Conservation (phyloP, 1,139 yeast genomes). For the Tardiomyces depauwii region DNA sequence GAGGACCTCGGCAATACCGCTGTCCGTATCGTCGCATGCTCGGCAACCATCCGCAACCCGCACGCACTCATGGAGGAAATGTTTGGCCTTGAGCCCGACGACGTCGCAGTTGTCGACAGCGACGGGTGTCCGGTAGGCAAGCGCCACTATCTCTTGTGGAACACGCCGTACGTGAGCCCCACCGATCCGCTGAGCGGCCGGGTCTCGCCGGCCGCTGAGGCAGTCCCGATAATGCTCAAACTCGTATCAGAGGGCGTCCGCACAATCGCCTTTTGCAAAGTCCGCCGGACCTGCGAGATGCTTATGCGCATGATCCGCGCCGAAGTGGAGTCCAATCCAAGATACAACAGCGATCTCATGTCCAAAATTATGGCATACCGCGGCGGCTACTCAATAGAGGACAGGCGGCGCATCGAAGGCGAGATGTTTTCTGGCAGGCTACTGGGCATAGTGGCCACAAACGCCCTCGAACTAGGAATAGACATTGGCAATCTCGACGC, state of each 20-base stretch:
- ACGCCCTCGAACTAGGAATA: constrained; percentile 89
- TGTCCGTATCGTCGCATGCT: constrained; percentile 70
- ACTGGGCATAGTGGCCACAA: constrained; percentile 84
- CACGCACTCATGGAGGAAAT: constrained; percentile 54
- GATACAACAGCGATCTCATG: constrained; percentile 33
- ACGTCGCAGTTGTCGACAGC: constrained; percentile 41
- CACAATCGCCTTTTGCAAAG: constrained; percentile 83
- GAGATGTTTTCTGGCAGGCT: constrained; percentile 84
- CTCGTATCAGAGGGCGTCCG: constrained; percentile 55
- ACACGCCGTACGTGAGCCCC: constrained; percentile 59
- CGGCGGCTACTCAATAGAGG: constrained; percentile 85
- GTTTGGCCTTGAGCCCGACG: constrained; percentile 46
- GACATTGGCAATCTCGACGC: constrained; percentile 91
- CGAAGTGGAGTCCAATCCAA: constrained; percentile 28
- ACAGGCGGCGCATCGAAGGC: constrained; percentile 74
- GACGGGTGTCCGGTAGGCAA: constrained; percentile 89
- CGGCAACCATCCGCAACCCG: constrained; percentile 83
- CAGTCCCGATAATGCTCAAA: constrained; percentile 60
- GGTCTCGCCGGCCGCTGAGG: constrained; percentile 61
- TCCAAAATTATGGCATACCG: constrained; percentile 81
- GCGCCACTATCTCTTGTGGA: constrained; percentile 70
- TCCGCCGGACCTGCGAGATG: constrained; percentile 75
- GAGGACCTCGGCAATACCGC: constrained; percentile 38
- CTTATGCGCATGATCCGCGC: constrained; percentile 71
- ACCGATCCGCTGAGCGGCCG: constrained; percentile 49